Evolutionary conservation across 495 filamentous ascomycete genomes (phyloP).

Genomic region (Neurospora sp.): DNA sequence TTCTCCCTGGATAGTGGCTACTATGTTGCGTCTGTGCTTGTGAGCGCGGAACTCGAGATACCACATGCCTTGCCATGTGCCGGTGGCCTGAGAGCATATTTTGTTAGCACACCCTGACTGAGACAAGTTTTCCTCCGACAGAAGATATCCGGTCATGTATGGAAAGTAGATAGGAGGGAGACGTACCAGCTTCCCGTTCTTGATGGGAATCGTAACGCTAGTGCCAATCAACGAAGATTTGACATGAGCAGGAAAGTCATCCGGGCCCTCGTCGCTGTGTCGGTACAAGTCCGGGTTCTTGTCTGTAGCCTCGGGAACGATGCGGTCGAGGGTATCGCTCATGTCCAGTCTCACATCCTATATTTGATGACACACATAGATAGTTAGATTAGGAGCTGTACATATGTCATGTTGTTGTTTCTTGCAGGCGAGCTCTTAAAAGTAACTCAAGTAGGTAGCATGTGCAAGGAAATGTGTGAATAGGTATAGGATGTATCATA

Average conservation of each 20-base stretch:
- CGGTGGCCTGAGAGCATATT: constrained; percentile 22
- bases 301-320: constrained; percentile 63
- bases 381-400: too few relatives aligned
- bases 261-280: constrained; percentile 41
- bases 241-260: constrained; percentile 58
- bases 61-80: constrained; percentile 80
- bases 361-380: too few relatives aligned
- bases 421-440: too few relatives aligned
- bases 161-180: too few relatives aligned
- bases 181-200: constrained; percentile 57
- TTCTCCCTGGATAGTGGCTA: constrained; percentile 93
- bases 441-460: too few relatives aligned
- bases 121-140: too few relatives aligned
- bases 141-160: too few relatives aligned
- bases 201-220: constrained; percentile 80
- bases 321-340: constrained; percentile 84
- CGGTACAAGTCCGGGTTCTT: constrained; percentile 67
- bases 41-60: constrained; percentile 79
- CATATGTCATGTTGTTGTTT: too few relatives aligned
- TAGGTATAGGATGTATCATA: too few relatives aligned
- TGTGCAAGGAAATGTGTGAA: too few relatives aligned
- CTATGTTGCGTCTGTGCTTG: constrained; percentile 67
- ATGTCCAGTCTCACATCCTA: constrained; percentile 60
- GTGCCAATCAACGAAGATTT: constrained; percentile 85
- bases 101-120: too few relatives aligned